Percentiles rank a stretch among this genome's conserved stretches.
These are phyloP conservation scores for Trypanosoma platydactyli DNA, from an alignment of 208 protist species.

Conservation along the genomic window DNA sequence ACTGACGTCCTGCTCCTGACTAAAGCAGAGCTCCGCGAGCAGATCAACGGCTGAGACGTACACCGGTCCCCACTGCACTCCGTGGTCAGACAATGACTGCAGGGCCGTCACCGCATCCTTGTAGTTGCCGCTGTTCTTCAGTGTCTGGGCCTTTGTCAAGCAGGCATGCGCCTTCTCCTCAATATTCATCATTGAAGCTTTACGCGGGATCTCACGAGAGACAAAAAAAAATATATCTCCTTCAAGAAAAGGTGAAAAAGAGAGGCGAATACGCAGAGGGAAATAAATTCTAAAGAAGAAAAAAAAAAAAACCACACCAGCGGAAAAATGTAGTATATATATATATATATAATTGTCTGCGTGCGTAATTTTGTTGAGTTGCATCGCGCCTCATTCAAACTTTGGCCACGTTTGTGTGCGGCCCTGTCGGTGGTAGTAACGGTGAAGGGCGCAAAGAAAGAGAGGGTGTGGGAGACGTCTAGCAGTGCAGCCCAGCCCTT, in stretches of 20 bases:
- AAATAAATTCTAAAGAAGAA: no score
- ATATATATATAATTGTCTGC: no score
- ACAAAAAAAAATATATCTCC: no score
- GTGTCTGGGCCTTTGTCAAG: constrained; percentile 52
- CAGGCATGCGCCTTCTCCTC: constrained; percentile 51
- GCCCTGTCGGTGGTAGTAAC: background rate
- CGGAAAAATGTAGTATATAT: no score
- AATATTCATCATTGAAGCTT: constrained; percentile 22
- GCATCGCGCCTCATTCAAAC: no score
- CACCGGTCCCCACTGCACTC: constrained; percentile 38
- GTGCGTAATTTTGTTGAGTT: no score
- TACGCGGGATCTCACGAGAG: no score
- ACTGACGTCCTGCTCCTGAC: constrained; percentile 31
- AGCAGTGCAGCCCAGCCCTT: no score
- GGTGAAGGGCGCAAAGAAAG: background rate
- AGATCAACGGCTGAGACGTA: constrained; percentile 57
- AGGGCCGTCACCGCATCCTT: constrained; percentile 57
- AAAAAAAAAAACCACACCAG: no score
- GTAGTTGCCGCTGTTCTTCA: constrained; percentile 42
- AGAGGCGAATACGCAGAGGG: no score
- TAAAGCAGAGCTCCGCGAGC: constrained; percentile 59
- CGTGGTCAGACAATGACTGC: constrained; percentile 33
- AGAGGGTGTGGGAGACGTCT: background rate
- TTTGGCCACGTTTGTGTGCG: background rate
- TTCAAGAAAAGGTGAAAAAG: no score